Evolutionary conservation across 768 basidiomycete genomes (phyloP), one percentile per base, ranked within the genome.

Genomic region (Suillus paluster): DNA sequence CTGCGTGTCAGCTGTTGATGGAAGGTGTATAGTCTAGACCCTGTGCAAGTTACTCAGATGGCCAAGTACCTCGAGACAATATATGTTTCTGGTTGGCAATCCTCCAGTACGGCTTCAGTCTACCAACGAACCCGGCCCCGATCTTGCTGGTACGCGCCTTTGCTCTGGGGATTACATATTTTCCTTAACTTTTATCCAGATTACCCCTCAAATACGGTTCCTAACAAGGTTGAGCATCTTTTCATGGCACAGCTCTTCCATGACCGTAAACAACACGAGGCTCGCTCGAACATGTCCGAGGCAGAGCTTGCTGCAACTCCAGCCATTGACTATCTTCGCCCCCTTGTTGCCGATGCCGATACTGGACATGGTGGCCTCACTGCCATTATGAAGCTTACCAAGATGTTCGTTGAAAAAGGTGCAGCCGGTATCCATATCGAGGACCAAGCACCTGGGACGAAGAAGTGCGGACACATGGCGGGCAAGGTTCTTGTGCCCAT

Each of bases 221-320:
- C 97, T 2, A 94, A 94, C 84, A 98, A 98, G 83, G 97, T 99
- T 65, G 94, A 98, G 75, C 97, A 99, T 66, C 84, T 99, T 58
- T 99, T 99, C 86, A 86, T 91, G 83, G 97, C 97, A 0, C 97
- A 99, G 74, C 88, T 99, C 46, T 99, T 99, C 88, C 97, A 99
- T 75, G 97, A 99, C 79, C 90, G 97, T 66, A 99, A 97, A 77
- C 97, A 99, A 75, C 89, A 87, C 59, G 92, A 95, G 72, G 85
- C 80, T 8, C 91, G 94, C 25, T 86, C 90, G 1, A 80, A 71
- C 64, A 73, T 96, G 80, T 80, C 88, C 27, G 87, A 91, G 15
- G 80, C 83, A 30, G 86, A 94, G 72, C 87, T 92, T 60, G 82
- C 86, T 4, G 80, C 84, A 66, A 88, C 89, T 0, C 90, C 91